phyloP scores from a whole-genome alignment of 192 early-diverging fungal species.

The Coemansia sp. region DNA sequence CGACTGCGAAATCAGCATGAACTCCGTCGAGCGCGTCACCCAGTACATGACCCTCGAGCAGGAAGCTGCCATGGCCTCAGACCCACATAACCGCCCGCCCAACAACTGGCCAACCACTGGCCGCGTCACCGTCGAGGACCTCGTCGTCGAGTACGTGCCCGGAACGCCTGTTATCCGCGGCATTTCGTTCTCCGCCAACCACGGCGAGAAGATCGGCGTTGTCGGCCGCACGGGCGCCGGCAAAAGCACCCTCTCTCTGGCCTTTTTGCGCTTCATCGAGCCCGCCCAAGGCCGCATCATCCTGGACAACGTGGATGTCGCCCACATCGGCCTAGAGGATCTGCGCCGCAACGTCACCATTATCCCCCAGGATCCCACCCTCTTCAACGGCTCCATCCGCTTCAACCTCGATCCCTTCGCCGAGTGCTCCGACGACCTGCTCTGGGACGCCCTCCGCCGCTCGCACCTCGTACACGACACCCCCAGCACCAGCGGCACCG shows the following conservation, averaged over 20 bases:
- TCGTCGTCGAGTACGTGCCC: constrained; percentile 77
- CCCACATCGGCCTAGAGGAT: constrained; percentile 71
- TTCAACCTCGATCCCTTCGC: constrained; percentile 91
- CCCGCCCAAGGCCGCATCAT: constrained; percentile 62
- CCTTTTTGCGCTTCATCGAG: constrained; percentile 79
- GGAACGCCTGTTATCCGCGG: constrained; percentile 77
- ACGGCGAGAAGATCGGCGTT: constrained; percentile 84
- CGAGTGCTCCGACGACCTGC: constrained; percentile 70
- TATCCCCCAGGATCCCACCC: constrained; percentile 89
- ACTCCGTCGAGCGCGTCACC: constrained; percentile 82
- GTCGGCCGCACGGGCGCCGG: constrained; percentile 91
- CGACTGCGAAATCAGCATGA: constrained; percentile 85
- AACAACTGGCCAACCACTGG: constrained; percentile 72
- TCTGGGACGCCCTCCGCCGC: constrained; percentile 77
- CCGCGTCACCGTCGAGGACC: constrained; percentile 62
- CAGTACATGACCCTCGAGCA: constrained; percentile 85
- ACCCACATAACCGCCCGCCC: constrained; percentile 54
- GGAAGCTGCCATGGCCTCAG: constrained; percentile 54
- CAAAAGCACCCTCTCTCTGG: constrained; percentile 72
- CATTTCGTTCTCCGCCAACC: constrained; percentile 68
- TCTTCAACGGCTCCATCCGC: constrained; percentile 77
- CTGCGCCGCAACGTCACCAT: constrained; percentile 79
- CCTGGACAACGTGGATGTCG: constrained; percentile 78
- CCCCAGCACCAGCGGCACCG: neutral
- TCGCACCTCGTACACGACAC: constrained; percentile 65